Base-by-base conservation (phyloP, 164 flowering plant species). In the Aristolochia californica region DNA sequence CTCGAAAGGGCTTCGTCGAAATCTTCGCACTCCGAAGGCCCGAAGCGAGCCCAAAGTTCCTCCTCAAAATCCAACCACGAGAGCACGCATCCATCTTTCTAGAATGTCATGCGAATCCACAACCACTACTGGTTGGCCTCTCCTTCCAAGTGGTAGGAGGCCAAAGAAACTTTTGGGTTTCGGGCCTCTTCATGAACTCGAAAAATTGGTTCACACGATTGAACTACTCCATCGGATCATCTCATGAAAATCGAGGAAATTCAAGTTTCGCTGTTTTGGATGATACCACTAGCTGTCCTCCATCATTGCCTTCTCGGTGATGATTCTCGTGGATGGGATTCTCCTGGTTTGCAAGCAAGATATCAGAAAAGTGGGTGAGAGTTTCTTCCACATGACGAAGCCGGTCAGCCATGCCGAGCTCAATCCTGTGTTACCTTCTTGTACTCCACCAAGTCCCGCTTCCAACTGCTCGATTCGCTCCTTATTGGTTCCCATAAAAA, bases 41-140 rank as follows among this genome's bases (percentile, higher is more conserved):
- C 27, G 8, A 51, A 22, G 14, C 26, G 54, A 51, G 54, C 24
- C 54, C 28, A 51, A 4, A 51, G 15, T 23, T 51, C 26, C 27
- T 51, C 30, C 13, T 20, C 21, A 5, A 51, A 51, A 7, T 5
- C 11, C 15, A 21, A 12, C 24, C 54, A 51, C 24, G 24, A 8
- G 11, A 54, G 4, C 27, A 8, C 54, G 13, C 24, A 14, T 23
- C 54, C 26, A 21, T 51, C 54, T n/a, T n/a, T n/a, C 1, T 18
- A 17, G 23, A 5, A 51, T 1, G 54, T 8, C 26, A 10, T 20
- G 5, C 16, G 54, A 9, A 51, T 12, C 54, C 54, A 51, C 54
- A 4, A 16, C 54, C 54, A 51, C 54, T 28, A 51, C 3, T 51
- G 54, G 54, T 51, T 51, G 26, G 54, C 54, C 27, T 22, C 54